Conservation (phyloP, 768 basidiomycete species). For the Dentipellis sp. region DNA sequence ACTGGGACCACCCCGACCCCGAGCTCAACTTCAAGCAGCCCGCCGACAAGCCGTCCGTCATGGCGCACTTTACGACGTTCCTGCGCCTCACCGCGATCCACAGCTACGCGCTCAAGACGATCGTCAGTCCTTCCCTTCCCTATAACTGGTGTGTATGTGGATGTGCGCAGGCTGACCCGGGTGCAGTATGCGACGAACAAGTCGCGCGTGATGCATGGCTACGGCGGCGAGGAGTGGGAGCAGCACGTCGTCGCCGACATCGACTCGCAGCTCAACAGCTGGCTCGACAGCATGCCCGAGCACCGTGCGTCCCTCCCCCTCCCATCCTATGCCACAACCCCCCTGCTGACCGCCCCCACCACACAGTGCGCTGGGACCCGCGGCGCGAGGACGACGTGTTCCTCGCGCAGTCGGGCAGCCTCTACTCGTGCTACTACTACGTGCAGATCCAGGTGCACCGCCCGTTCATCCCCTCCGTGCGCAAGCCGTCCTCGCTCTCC, state of each 20-base stretch:
- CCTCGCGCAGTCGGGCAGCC: slow-evolving; percentile 29
- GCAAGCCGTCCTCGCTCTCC: slow-evolving; percentile 20
- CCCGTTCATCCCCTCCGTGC: slow-evolving; percentile 34
- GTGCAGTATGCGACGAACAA: slow-evolving; percentile 15
- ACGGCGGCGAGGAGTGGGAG: slow-evolving; percentile 14
- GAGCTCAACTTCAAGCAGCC: slow-evolving; percentile 51
- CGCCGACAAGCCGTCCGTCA: slow-evolving; percentile 38
- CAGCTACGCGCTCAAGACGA: slow-evolving; percentile 51
- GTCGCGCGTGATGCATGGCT: slow-evolving; percentile 1
- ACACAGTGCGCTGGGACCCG: slow-evolving; percentile 38
- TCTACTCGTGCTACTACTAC: slow-evolving; percentile 33
- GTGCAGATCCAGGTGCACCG: slow-evolving; percentile 40
- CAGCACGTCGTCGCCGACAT: slow-evolving; percentile 12
- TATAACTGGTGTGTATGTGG: too few relatives aligned
- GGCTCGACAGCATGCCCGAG: slow-evolving; percentile 33
- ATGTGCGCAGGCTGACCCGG: neutral
- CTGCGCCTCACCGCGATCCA: slow-evolving; percentile 56
- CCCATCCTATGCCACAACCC: too few relatives aligned
- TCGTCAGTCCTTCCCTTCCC: slow-evolving; percentile 28
- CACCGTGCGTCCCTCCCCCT: slow-evolving; percentile 16
- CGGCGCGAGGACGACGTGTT: slow-evolving; percentile 23
- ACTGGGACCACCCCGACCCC: slow-evolving; percentile 10
- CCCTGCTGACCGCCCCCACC: too few relatives aligned
- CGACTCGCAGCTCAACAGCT: slow-evolving; percentile 15
- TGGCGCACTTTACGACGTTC: slow-evolving; percentile 44